Conservation (phyloP, 352 stramenopile species). For the Globisporangium polare region DNA sequence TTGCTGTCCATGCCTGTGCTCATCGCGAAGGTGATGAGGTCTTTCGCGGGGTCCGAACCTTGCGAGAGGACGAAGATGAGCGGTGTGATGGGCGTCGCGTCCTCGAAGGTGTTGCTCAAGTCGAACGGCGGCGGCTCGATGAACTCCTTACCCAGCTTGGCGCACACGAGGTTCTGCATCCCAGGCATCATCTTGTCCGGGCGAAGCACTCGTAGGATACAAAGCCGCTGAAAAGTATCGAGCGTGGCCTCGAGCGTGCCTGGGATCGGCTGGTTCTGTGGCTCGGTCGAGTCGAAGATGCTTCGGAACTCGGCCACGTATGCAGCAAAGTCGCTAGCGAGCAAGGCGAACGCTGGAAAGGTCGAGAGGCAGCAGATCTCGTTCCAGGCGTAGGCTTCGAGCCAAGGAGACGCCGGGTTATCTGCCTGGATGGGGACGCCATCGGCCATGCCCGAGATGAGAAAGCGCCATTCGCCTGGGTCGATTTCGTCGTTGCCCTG, state of each 20-base stretch:
- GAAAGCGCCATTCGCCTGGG: constrained; percentile 85
- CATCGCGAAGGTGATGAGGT: constrained; percentile 89
- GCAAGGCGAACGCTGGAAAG: constrained; percentile 54
- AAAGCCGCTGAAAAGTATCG: constrained; percentile 83
- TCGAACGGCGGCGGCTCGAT: constrained; percentile 91
- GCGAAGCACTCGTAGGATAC: constrained; percentile 71
- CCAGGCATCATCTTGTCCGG: constrained; percentile 84
- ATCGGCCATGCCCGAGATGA: constrained; percentile 81
- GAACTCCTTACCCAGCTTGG: constrained; percentile 84
- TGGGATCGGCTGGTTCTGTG: constrained; percentile 72
- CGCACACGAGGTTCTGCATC: constrained; percentile 88
- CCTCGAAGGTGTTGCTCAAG: constrained; percentile 88
- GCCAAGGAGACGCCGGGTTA: constrained; percentile 48
- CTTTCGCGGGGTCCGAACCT: constrained; percentile 92
- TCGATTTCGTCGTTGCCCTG: constrained; percentile 82
- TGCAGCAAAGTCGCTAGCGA: constrained; percentile 45
- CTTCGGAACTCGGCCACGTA: constrained; percentile 51
- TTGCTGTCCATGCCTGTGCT: constrained; percentile 84
- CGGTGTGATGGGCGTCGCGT: constrained; percentile 86
- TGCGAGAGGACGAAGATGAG: constrained; percentile 94
- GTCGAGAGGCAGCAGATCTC: constrained; percentile 75
- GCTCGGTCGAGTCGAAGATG: constrained; percentile 83
- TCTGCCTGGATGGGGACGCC: constrained; percentile 37
- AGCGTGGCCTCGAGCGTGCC: constrained; percentile 49
- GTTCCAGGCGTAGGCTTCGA: constrained; percentile 75